Conservation (phyloP, 2,329 filamentous ascomycete genomes). For the Ambrosiella beaveri region DNA sequence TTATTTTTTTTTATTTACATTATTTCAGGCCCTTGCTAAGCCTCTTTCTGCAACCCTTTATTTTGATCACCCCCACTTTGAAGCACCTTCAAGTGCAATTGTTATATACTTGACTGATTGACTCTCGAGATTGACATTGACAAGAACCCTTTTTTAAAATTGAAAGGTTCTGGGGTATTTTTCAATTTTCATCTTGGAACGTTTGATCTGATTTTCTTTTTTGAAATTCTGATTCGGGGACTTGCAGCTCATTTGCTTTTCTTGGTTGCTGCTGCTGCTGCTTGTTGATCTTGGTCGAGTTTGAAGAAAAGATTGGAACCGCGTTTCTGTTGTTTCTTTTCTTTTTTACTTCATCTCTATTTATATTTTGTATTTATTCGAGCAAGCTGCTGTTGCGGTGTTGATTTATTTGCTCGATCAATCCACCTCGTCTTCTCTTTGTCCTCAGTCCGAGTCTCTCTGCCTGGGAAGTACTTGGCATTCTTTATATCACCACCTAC, state of each 20-base stretch:
- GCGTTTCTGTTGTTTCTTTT: neutral
- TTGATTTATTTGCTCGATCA: neutral
- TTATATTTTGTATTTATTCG: neutral
- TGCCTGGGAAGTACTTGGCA: neutral
- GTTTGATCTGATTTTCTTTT: neutral
- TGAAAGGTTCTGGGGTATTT: neutral
- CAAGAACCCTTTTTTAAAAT: neutral
- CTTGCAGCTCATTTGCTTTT: neutral
- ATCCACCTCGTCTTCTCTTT: neutral
- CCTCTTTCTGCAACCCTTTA: neutral
- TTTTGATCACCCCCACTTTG: neutral
- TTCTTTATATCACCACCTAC: neutral
- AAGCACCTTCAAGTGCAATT: neutral
- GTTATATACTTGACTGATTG: neutral
- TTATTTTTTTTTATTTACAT: neutral
- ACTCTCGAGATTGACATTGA: neutral
- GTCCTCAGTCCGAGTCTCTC: neutral
- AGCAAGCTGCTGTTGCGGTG: too few species aligned
- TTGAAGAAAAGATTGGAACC: neutral
- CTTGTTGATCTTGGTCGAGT: neutral
- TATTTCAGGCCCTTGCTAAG: constrained; percentile 3
- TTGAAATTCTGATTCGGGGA: neutral
- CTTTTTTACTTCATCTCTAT: constrained; percentile 14
- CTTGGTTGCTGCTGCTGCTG: neutral
- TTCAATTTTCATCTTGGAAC: neutral